Base-by-base conservation (phyloP, 1,139 yeast genomes). In the Arxiozyma telluris region DNA sequence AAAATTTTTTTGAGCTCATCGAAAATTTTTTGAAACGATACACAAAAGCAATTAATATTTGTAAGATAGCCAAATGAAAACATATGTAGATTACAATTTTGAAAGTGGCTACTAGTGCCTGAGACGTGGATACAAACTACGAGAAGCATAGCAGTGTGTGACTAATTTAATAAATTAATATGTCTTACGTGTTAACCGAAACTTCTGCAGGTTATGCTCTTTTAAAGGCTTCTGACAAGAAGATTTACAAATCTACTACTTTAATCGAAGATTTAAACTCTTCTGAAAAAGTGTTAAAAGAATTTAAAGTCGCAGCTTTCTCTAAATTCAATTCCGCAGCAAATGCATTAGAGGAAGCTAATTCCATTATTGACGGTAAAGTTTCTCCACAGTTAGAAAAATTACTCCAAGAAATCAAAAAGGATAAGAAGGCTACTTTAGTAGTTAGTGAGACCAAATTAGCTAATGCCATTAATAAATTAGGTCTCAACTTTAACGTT, bases 171-270 rank as follows among this genome's bases (percentile, higher is more conserved):
- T 8, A 34, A 34, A 17, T 3, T 25, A 63, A 55, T 54, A 90
- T 90, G 97, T 89, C 98, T 64, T 90, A 82, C 81, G 93, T 93
- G 69, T 83, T 93, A 72, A 87, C 98, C 59, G 98, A 93, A 79
- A 93, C 98, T 61, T 88, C 98, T 61, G 98, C 98, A 55, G 98
- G 98, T 71, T 93, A 93, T 72, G 98, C 98, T 71, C 80, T 93
- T 71, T 82, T 93, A 69, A 93, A 93, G 77, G 96, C 98, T 57
- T 84, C 96, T 61, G 98, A 93, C 79, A 93, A 93, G 79, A 93
- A 93, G 81, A 86, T 93, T 69, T 84, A 91, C 80, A 90, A 91
- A 77, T 85, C 95, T 39, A 72, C 87, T 53, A 71, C 82, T 57
- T 76, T 90, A 65, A 74, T 87, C 63, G 81, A 84, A 61, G 97